Evolutionary conservation across 129 eudicot species (phyloP), one percentile per base, ranked within the genome.

Genomic region (Pulicaria dysenterica): DNA sequence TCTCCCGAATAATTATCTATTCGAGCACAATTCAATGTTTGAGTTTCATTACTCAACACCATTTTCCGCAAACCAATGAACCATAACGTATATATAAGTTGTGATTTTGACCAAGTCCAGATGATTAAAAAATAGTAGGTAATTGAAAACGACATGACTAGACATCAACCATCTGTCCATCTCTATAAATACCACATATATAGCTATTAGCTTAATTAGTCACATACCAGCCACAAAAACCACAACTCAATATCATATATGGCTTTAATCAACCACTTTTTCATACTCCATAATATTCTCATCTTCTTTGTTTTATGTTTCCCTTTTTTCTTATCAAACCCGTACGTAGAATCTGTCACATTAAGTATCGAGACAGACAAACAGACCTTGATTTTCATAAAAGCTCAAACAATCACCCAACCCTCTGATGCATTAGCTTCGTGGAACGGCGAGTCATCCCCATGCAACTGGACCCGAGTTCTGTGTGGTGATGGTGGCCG

Each of bases 381-480:
- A 68, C 88, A 88, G 58, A 81, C 83, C 36, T 88, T 88, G 40
- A 69, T 88, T 65, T 78, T 83, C 38, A 77, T 88, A 51, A 85
- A 79, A 64, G 83, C 91, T 69, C 83, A 85, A 46, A 49, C 70
- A 69, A 76, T 10, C 50, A 69, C 59, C 39, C 82, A 82, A 15
- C 64, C 82, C n/a, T 70, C 67, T 0, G 67, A 72, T 71, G 68
- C 79, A 45, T 66, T 86, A 39, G 78, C 89, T 24, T 59, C 82
- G 5, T 89, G 96, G 96, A 83, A 82, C 48, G 75, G 55, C 13
- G 77, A 63, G 74, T 42, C 79, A 13, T 77, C 89, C 7, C 96
- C 86, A 3, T 86, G 96, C 80, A 89, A 89, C 81, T 89, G 96
- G 96, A 84, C 88, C 13, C 79, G 92, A 9, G 86, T 89, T 49